phyloP scores from a whole-genome alignment of 257 asterid species.

The Perilla frutescens region DNA sequence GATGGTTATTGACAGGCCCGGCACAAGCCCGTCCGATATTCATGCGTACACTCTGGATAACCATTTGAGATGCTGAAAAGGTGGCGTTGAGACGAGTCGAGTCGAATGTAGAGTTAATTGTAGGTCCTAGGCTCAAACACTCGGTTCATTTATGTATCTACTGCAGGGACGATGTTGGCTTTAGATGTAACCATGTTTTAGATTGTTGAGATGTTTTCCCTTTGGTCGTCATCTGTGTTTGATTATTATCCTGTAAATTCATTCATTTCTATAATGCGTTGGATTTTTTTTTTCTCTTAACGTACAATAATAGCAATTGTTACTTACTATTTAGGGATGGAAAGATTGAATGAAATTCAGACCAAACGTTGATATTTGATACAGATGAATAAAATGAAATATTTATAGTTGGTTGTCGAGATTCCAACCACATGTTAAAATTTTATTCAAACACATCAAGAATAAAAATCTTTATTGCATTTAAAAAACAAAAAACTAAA shows the following conservation, averaged over 20 bases:
- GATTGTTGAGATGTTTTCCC: slow-evolving; percentile 20
- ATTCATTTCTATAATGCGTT: neutral
- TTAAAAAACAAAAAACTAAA: too few relatives aligned
- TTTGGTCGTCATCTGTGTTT: slow-evolving; percentile 11
- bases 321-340: too few relatives aligned
- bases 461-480: too few relatives aligned
- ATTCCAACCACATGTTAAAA: too few relatives aligned
- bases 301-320: too few relatives aligned
- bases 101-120: slow-evolving; percentile 25
- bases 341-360: too few relatives aligned
- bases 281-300: too few relatives aligned
- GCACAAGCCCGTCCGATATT: slow-evolving; percentile 89
- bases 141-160: neutral
- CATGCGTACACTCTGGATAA: slow-evolving; percentile 75
- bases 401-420: too few relatives aligned
- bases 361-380: too few relatives aligned
- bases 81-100: neutral
- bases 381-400: too few relatives aligned
- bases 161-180: neutral
- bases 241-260: slow-evolving; percentile 17
- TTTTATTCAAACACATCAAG: too few relatives aligned
- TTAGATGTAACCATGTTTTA: slow-evolving; percentile 17
- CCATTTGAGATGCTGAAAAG: slow-evolving; percentile 61
- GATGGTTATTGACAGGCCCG: slow-evolving; percentile 70
- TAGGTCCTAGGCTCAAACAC: neutral